Evolutionary conservation across 148 eudicot species (phyloP), one percentile per base, ranked within the genome.

Genomic region (Fagopyrum homotropicum): DNA sequence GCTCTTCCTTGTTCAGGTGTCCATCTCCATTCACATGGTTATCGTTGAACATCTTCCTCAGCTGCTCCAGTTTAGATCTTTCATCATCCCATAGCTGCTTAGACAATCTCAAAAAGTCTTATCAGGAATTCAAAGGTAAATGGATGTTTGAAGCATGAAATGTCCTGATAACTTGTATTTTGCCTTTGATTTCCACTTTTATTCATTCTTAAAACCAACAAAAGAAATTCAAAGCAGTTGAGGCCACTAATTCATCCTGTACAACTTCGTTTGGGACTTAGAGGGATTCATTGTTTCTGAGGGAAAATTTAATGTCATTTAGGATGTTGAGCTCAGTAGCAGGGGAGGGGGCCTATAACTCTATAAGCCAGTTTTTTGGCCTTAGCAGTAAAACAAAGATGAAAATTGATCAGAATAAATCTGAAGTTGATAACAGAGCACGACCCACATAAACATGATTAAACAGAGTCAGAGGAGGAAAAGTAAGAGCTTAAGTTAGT

Each of bases 181-280:
- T 89, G 75, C 98, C 98, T 82, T 86, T 88, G 51, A 92, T 72
- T 84, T 92, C 98, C 79, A 90, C 75, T 95, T 96, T 45, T 88
- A 80, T 49, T 92, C 97, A 78, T 90, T 96, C 82, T 89, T 89
- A 77, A 87, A 89, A 73, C 88, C 96, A 55, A 92, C 55, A 72
- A n/a, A n/a, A n/a, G n/a, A n/a, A n/a, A n/a, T n/a, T n/a, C n/a
- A n/a, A n/a, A n/a, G n/a, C n/a, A n/a, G n/a, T n/a, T n/a, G n/a
- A n/a, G n/a, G n/a, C n/a, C n/a, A n/a, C n/a, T n/a, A n/a, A n/a
- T n/a, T n/a, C n/a, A n/a, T n/a, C n/a, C n/a, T n/a, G n/a, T n/a
- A n/a, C n/a, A n/a, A n/a, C n/a, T n/a, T n/a, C n/a, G n/a, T n/a
- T n/a, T n/a, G n/a, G n/a, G n/a, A n/a, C n/a, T n/a, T n/a, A n/a